These are phyloP conservation scores for Hypoxylon sp. DNA, from an alignment of 2,329 filamentous ascomycete species.

Conservation along the genomic window DNA sequence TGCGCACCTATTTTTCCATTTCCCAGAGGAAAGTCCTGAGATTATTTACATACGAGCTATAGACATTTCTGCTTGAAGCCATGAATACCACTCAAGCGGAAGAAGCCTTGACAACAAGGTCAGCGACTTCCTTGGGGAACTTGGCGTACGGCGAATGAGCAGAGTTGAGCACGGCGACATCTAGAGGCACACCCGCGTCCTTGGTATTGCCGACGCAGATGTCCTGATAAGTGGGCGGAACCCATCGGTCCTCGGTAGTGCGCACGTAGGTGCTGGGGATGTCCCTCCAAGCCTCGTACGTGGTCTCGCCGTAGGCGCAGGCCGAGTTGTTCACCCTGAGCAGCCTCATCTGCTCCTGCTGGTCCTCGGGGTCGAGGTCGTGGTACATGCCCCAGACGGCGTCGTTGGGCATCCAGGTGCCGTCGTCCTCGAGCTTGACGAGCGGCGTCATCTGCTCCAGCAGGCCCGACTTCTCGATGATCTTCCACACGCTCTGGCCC, in stretches of 20 bases:
- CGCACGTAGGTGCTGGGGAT: slow-evolving; percentile 4
- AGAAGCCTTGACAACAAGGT: neutral
- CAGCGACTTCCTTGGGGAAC: neutral
- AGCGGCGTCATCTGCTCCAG: neutral
- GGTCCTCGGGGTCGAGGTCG: slow-evolving; percentile 15
- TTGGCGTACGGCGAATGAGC: neutral
- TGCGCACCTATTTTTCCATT: no score
- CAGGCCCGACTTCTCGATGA: slow-evolving; percentile 1
- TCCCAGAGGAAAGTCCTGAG: no score
- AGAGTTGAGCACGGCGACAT: neutral
- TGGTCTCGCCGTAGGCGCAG: neutral
- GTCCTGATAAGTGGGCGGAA: neutral
- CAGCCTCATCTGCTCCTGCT: slow-evolving; percentile 3
- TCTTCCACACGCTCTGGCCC: slow-evolving; percentile 35
- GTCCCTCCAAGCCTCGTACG: slow-evolving; percentile 10
- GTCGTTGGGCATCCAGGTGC: slow-evolving; percentile 11
- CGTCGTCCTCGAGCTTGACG: slow-evolving; percentile 6
- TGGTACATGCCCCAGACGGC: slow-evolving; percentile 6
- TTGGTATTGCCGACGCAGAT: neutral
- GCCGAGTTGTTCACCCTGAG: neutral
- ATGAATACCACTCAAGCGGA: no score
- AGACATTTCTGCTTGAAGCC: no score
- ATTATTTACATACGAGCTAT: no score
- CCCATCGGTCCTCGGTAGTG: slow-evolving; percentile 3
- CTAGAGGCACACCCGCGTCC: neutral